Percentiles rank a stretch among this genome's conserved stretches.
phyloP scores from a whole-genome alignment of 805 yeast genomes.

The Torulaspora maleeae region DNA sequence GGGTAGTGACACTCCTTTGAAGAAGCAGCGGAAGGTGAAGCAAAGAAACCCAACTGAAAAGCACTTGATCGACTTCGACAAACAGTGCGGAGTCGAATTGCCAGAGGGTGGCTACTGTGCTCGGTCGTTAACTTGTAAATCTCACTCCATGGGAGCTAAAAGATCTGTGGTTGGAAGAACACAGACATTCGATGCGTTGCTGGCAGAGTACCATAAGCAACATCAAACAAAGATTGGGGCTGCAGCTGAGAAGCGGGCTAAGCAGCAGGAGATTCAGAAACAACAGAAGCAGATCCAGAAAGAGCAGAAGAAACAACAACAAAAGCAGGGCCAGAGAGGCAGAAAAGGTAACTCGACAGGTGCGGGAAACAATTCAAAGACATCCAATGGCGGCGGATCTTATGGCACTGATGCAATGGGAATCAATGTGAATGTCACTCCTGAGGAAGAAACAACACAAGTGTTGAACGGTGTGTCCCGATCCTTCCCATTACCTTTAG shows the following conservation, averaged over 20 bases:
- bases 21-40: slow-evolving; percentile 40
- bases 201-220: slow-evolving; percentile 85
- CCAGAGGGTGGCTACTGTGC: slow-evolving; percentile 97
- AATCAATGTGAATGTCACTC: slow-evolving; percentile 47
- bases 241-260: slow-evolving; percentile 73
- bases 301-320: slow-evolving; percentile 31
- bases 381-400: slow-evolving; percentile 5
- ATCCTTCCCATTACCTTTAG: slow-evolving; percentile 79
- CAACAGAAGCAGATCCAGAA: slow-evolving; percentile 29
- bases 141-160: slow-evolving; percentile 98
- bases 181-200: slow-evolving; percentile 81
- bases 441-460: slow-evolving; percentile 89
- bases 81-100: slow-evolving; percentile 92
- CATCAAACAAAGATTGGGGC: slow-evolving; percentile 87
- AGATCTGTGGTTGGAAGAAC: slow-evolving; percentile 92
- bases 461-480: slow-evolving; percentile 85
- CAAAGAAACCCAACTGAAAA: slow-evolving; percentile 66
- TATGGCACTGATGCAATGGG: slow-evolving; percentile 1
- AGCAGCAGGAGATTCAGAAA: slow-evolving; percentile 48
- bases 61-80: slow-evolving; percentile 72
- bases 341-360: slow-evolving; percentile 11
- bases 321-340: slow-evolving; percentile 35
- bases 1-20: slow-evolving; percentile 14
- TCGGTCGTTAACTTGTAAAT: slow-evolving; percentile 90
- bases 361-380: slow-evolving; percentile 7